Base-by-base conservation (phyloP, 139 green algal species). In the Yamagishiella unicocca region DNA sequence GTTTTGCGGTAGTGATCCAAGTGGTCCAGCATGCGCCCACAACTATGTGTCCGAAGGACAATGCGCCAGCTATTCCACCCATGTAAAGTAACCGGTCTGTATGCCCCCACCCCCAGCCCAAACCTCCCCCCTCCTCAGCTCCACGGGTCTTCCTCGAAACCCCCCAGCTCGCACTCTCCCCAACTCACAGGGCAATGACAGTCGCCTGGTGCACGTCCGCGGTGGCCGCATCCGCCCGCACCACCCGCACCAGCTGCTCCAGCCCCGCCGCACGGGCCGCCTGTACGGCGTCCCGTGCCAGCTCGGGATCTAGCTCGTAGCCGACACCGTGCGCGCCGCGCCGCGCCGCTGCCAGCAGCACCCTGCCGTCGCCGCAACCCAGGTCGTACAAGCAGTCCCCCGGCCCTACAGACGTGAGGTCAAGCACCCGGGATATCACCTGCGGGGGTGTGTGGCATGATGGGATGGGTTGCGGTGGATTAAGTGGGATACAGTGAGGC, bases 161-260 rank as follows among this genome's bases (percentile, higher is more conserved):
- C n/a, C n/a, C n/a, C n/a, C n/a, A n/a, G n/a, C n/a, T n/a, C n/a
- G n/a, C n/a, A n/a, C n/a, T n/a, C n/a, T 12, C 17, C 50, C 50
- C 50, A 19, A 74, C 76, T 87, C 9, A 89, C 82, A 90, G 82
- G 22, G 82, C 85, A 33, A 92, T 88, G 9, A 92, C 83, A n/a
- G 81, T 86, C 21, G 89, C 89, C 38, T 81, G 40, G 45, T 22
- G 46, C 0, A 89, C 81, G 55, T 92, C 75, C 2, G 85, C 89
- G 0, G 37, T 42, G 29, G 71, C 62, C 0, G 89, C 89, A 70
- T 90, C 89, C 29, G 55, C 80, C 24, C 54, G 43, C 35, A 85
- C 58, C 54, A 90, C 87, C 40, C 38, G 42, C 42, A 84, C 70
- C 33, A 85, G 45, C 12, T 54, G 2, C 46, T 45, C 25, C 33